These are phyloP conservation scores for Paracoccidioides brasiliensis DNA, from an alignment of 2,329 filamentous ascomycete genomes.

Conservation along the genomic window DNA sequence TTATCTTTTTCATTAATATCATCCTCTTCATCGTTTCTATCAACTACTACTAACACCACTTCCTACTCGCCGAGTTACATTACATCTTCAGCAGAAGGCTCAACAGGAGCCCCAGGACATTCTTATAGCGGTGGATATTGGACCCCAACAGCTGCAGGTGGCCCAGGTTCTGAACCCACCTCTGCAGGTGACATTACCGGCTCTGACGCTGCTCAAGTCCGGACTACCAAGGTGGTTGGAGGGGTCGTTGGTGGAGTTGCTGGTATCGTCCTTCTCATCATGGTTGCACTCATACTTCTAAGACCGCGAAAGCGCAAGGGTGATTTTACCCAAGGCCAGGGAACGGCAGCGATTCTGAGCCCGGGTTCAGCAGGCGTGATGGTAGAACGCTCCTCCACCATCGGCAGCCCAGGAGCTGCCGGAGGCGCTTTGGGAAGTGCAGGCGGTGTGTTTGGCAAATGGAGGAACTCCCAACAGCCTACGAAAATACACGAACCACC, in stretches of 20 bases:
- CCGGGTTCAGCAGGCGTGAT: constrained; percentile 16
- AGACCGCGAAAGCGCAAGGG: constrained; percentile 37
- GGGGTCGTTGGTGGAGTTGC: constrained; percentile 51
- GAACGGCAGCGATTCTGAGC: constrained; percentile 6
- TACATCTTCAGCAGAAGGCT: neutral
- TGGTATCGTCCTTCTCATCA: constrained; percentile 39
- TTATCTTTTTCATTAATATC: neutral
- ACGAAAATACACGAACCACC: constrained; percentile 22
- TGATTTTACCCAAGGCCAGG: constrained; percentile 7
- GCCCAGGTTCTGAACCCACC: constrained; percentile 2
- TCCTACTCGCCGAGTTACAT: constrained; percentile 1
- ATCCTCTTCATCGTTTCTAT: neutral
- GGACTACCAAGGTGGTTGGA: constrained; percentile 44
- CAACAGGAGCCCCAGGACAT: constrained; percentile 2
- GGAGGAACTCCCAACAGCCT: constrained; percentile 26
- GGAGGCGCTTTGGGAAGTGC: constrained; percentile 21
- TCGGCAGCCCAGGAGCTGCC: constrained; percentile 15
- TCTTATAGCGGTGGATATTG: constrained; percentile 7
- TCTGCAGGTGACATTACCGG: constrained; percentile 5
- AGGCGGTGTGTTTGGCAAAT: constrained; percentile 27
- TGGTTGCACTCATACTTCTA: constrained; percentile 38
- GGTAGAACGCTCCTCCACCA: constrained; percentile 28
- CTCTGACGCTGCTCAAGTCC: constrained; percentile 14
- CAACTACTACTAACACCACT: neutral
- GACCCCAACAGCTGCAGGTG: constrained; percentile 2